These are phyloP conservation scores for Thuidium tamariscinum DNA, from an alignment of 225 moss, liverwort and hornwort species.

Conservation along the genomic window DNA sequence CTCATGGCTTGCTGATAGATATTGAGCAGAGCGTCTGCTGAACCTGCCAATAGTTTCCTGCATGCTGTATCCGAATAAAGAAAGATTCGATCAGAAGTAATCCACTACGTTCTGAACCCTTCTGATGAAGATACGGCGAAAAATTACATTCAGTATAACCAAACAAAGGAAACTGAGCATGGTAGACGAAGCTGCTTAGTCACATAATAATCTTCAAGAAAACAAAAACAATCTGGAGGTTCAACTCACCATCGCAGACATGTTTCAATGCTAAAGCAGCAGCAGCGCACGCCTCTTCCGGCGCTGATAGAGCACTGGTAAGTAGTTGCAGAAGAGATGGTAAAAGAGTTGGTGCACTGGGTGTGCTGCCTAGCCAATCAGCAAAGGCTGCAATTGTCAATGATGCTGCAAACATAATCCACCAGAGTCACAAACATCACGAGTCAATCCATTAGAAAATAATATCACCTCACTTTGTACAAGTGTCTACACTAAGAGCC, in stretches of 20 bases:
- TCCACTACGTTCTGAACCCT: background rate
- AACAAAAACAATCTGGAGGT: background rate
- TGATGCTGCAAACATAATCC: conserved; percentile 55
- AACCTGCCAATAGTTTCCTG: conserved; percentile 67
- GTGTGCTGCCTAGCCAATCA: conserved; percentile 75
- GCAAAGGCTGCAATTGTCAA: conserved; percentile 91
- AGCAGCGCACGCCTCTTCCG: conserved; percentile 84
- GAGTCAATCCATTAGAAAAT: background rate
- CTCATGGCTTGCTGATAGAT: conserved; percentile 78
- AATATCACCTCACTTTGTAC: background rate
- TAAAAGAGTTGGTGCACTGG: conserved; percentile 47
- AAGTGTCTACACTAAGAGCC: background rate
- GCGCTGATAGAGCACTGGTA: conserved; percentile 52
- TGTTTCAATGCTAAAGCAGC: conserved; percentile 95
- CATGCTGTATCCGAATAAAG: conserved; percentile 48
- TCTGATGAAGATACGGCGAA: background rate
- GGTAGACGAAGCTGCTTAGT: background rate
- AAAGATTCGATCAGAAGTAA: background rate
- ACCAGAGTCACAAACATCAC: background rate
- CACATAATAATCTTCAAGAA: background rate
- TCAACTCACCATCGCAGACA: conserved; percentile 82
- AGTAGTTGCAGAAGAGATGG: conserved; percentile 67
- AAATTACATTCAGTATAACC: background rate
- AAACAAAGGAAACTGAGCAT: background rate
- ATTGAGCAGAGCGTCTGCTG: conserved; percentile 65